Conservation (phyloP, 1,139 yeast genomes). For the Pichia sp. region DNA sequence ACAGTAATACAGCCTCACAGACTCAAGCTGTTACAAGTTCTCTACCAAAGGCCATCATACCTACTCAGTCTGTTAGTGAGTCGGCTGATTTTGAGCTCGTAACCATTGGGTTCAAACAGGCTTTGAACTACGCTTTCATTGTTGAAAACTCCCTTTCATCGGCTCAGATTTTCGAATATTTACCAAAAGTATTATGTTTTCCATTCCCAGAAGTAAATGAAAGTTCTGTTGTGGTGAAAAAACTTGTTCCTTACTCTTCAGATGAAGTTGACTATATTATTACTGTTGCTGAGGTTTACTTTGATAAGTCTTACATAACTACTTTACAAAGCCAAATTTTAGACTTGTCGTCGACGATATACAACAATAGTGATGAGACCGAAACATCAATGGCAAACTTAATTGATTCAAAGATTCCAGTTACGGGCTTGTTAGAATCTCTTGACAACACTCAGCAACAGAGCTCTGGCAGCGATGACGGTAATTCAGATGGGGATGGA, state of each 20-base stretch:
- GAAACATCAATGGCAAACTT: constrained; percentile 48
- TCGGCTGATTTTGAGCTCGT: constrained; percentile 48
- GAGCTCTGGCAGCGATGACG: background rate
- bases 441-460: background rate
- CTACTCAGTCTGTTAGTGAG: constrained; percentile 44
- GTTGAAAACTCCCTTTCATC: constrained; percentile 62
- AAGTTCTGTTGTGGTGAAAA: constrained; percentile 48
- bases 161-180: constrained; percentile 71
- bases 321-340: constrained; percentile 44
- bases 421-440: constrained; percentile 45
- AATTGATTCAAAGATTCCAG: constrained; percentile 62
- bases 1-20: constrained; percentile 31
- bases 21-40: constrained; percentile 39
- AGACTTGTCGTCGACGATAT: constrained; percentile 45
- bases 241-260: constrained; percentile 64
- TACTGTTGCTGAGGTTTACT: constrained; percentile 74
- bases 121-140: constrained; percentile 69
- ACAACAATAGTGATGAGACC: constrained; percentile 46
- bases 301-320: constrained; percentile 49
- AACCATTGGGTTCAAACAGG: constrained; percentile 66
- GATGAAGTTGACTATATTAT: constrained; percentile 49
- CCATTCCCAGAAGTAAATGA: constrained; percentile 45
- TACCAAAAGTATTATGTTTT: constrained; percentile 52
- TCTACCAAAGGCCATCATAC: constrained; percentile 67
- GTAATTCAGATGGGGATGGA: constrained; percentile 8